Evolutionary conservation across 768 basidiomycete species (phyloP).

Genomic region (Rhodotorula kratochvilovae): DNA sequence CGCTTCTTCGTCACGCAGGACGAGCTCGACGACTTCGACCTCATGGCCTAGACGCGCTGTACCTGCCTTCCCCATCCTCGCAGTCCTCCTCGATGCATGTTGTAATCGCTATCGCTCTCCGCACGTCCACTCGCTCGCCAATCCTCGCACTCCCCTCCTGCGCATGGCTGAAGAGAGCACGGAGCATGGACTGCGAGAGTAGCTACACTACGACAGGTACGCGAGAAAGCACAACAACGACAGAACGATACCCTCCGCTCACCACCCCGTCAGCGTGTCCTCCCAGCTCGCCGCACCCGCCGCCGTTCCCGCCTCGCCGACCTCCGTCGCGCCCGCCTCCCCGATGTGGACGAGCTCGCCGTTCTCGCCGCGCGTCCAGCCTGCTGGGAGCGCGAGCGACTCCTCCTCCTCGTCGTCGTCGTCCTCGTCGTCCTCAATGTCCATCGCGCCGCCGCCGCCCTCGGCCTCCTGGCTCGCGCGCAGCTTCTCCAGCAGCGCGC

Average conservation of each 20-base stretch:
- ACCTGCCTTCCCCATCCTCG: background rate
- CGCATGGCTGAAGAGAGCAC: too few relatives aligned
- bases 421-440: background rate
- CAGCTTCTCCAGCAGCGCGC: too few relatives aligned
- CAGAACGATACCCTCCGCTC: background rate
- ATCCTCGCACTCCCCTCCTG: too few relatives aligned
- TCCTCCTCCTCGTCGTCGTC: too few relatives aligned
- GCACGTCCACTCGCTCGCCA: too few relatives aligned
- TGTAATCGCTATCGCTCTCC: background rate
- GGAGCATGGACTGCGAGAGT: too few relatives aligned
- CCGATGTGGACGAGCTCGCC: background rate
- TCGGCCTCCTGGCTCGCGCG: background rate
- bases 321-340: background rate
- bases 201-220: background rate
- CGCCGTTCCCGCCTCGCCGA: background rate
- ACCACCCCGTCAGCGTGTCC: conserved; percentile 1
- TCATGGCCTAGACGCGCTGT: conserved; percentile 45
- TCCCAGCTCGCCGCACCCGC: background rate
- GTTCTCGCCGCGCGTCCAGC: background rate
- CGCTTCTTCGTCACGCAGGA: conserved; percentile 18
- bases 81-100: background rate
- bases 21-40: conserved; percentile 90
- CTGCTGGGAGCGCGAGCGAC: background rate
- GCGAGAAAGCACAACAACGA: background rate
- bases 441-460: background rate